Evolutionary conservation across 345 rosid species (phyloP).

Genomic region (Ailanthus altissimus): DNA sequence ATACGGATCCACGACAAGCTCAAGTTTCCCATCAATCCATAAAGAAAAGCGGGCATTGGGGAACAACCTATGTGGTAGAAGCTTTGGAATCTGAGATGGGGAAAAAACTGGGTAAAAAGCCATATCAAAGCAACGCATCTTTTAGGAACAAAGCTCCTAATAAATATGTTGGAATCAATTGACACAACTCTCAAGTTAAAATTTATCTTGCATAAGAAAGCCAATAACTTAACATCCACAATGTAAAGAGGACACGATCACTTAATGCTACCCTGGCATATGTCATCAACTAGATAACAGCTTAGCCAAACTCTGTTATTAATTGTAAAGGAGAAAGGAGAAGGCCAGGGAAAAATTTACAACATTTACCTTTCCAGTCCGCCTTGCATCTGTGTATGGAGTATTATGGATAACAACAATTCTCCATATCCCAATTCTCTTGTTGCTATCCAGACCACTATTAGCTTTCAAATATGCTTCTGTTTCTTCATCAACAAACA

Average conservation of each 20-base stretch:
- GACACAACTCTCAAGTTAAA: conserved; percentile 3
- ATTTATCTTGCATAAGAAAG: conserved; percentile 9
- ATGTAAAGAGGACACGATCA: not conserved
- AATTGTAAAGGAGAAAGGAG: not conserved
- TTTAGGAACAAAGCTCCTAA: not conserved
- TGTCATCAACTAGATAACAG: not conserved
- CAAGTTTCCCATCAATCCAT: conserved; percentile 99
- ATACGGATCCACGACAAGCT: conserved; percentile 90
- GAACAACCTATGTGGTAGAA: conserved; percentile 79
- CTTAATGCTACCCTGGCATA: not conserved
- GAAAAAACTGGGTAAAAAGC: conserved; percentile 27
- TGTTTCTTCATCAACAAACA: conserved; percentile 97
- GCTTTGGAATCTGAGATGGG: conserved; percentile 68
- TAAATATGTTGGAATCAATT: not conserved
- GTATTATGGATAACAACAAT: conserved; percentile 80
- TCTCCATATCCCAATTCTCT: conserved; percentile 89
- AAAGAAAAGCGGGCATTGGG: conserved; percentile 91
- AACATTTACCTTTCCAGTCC: conserved; percentile 82
- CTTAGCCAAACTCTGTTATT: not conserved
- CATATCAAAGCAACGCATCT: conserved; percentile 7
- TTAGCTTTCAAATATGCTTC: conserved; percentile 71
- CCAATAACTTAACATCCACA: not conserved
- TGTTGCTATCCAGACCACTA: conserved; percentile 50
- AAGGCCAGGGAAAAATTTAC: not conserved
- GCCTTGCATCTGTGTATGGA: conserved; percentile 87